Conservation (phyloP, 2,329 filamentous ascomycete genomes). For the Botryotinia globosa region DNA sequence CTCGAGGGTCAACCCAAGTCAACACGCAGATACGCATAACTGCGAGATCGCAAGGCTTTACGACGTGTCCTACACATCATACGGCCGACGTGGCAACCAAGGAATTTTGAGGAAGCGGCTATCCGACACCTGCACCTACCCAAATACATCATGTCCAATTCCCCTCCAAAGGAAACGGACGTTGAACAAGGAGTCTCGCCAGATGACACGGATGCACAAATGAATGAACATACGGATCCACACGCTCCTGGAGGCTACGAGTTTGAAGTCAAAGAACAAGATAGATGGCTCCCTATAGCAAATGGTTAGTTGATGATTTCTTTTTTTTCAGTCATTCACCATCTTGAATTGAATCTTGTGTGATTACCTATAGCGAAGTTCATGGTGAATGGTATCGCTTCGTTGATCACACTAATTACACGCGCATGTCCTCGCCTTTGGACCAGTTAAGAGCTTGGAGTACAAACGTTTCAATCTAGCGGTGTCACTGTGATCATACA, state of each 20-base stretch:
- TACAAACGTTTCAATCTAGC: slow-evolving; percentile 35
- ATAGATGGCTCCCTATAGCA: slow-evolving; percentile 98
- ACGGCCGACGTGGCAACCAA: slow-evolving; percentile 37
- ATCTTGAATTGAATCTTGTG: slow-evolving; percentile 56
- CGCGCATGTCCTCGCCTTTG: slow-evolving; percentile 34
- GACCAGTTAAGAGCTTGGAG: slow-evolving; percentile 36
- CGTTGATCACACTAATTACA: slow-evolving; percentile 46
- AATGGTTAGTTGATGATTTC: slow-evolving; percentile 77
- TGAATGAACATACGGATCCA: slow-evolving; percentile 61
- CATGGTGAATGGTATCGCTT: slow-evolving; percentile 49
- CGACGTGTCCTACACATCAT: slow-evolving; percentile 31
- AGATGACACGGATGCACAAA: slow-evolving; percentile 86
- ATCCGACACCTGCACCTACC: slow-evolving; percentile 46
- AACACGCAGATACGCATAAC: slow-evolving; percentile 29
- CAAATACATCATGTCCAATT: slow-evolving; percentile 92
- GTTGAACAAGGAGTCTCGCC: slow-evolving; percentile 89
- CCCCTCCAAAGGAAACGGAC: slow-evolving; percentile 83
- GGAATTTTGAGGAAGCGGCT: slow-evolving; percentile 34
- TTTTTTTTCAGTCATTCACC: slow-evolving; percentile 28
- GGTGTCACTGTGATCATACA: slow-evolving; percentile 35
- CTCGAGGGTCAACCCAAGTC: slow-evolving; percentile 31
- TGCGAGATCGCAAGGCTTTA: slow-evolving; percentile 28
- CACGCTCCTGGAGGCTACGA: slow-evolving; percentile 64
- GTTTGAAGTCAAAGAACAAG: slow-evolving; percentile 99
- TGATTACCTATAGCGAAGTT: slow-evolving; percentile 37